Percentiles rank a stretch among this genome's conserved stretches.
Evolutionary conservation across 2,329 filamentous ascomycete genomes (phyloP).

Genomic region (Aspergillus carbonarius): DNA sequence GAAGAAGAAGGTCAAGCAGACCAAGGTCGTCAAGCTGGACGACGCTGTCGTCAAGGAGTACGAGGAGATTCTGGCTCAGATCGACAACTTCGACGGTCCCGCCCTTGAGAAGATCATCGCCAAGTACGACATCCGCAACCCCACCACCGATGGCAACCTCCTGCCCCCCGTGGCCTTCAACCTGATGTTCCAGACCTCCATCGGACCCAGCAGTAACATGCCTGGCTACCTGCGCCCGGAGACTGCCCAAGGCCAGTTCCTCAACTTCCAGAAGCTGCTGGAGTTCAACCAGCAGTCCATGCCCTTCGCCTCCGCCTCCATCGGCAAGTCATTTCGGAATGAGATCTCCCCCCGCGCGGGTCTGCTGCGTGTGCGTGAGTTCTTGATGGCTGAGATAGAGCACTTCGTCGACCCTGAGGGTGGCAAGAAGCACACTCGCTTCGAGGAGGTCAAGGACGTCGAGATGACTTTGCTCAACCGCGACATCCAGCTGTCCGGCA

Average conservation of each 20-base stretch:
- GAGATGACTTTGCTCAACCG: slow-evolving; percentile 83
- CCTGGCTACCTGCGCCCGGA: slow-evolving; percentile 87
- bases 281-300: slow-evolving; percentile 94
- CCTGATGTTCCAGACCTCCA: slow-evolving; percentile 96
- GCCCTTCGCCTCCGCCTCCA: slow-evolving; percentile 95
- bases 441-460: slow-evolving; percentile 78
- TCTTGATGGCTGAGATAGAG: slow-evolving; percentile 98
- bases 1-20: slow-evolving; percentile 79
- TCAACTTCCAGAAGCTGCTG: slow-evolving; percentile 94
- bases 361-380: slow-evolving; percentile 90
- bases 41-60: slow-evolving; percentile 86
- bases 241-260: slow-evolving; percentile 96
- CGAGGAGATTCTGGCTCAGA: slow-evolving; percentile 84
- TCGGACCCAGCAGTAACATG: slow-evolving; percentile 86
- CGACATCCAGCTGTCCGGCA: slow-evolving; percentile 80
- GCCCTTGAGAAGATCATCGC: slow-evolving; percentile 84
- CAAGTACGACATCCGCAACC: slow-evolving; percentile 90
- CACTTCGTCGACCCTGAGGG: slow-evolving; percentile 94
- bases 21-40: slow-evolving; percentile 78
- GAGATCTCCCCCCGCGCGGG: slow-evolving; percentile 93
- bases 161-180: slow-evolving; percentile 88
- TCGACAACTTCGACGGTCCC: slow-evolving; percentile 90
- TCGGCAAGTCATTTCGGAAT: slow-evolving; percentile 97
- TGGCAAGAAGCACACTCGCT: slow-evolving; percentile 91
- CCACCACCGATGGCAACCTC: slow-evolving; percentile 72